Conservation (phyloP, 2,329 filamentous ascomycete genomes). For the Graphium sp. region DNA sequence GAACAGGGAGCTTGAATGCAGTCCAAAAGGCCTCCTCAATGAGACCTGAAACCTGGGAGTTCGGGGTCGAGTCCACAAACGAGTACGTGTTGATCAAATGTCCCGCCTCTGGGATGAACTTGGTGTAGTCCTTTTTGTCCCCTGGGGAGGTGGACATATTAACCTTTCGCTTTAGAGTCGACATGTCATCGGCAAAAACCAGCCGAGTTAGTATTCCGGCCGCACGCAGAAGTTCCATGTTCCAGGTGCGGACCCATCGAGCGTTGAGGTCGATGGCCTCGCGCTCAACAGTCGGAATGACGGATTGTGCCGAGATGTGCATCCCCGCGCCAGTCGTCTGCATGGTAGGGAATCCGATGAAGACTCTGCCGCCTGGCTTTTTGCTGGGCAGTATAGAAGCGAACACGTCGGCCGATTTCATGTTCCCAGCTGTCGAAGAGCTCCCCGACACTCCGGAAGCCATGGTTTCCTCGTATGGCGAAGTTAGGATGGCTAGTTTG, state of each 20-base stretch:
- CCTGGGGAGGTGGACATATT: constrained; percentile 24
- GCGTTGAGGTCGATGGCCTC: constrained; percentile 96
- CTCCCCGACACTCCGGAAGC: constrained; percentile 40
- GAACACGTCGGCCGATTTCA: constrained; percentile 63
- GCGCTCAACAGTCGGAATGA: constrained; percentile 93
- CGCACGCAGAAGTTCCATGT: constrained; percentile 78
- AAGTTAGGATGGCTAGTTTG: constrained; percentile 73
- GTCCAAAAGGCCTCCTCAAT: constrained; percentile 97
- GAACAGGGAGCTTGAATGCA: constrained; percentile 63
- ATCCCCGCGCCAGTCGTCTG: constrained; percentile 90
- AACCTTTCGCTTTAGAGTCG: constrained; percentile 48
- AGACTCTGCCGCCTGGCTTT: constrained; percentile 67
- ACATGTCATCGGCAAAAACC: constrained; percentile 79
- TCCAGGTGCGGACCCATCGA: constrained; percentile 88
- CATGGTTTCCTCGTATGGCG: constrained; percentile 69
- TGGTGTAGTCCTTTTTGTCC: constrained; percentile 42
- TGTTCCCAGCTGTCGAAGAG: constrained; percentile 20
- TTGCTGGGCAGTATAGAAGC: constrained; percentile 78
- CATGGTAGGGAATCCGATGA: constrained; percentile 94
- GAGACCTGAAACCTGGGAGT: constrained; percentile 62
- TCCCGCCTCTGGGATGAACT: constrained; percentile 60
- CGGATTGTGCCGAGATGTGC: constrained; percentile 87
- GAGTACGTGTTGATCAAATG: constrained; percentile 80
- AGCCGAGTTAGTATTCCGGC: constrained; percentile 82
- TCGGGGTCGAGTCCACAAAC: constrained; percentile 81